Base-by-base conservation (phyloP, 345 rosid species). In the Populus euphratica region DNA sequence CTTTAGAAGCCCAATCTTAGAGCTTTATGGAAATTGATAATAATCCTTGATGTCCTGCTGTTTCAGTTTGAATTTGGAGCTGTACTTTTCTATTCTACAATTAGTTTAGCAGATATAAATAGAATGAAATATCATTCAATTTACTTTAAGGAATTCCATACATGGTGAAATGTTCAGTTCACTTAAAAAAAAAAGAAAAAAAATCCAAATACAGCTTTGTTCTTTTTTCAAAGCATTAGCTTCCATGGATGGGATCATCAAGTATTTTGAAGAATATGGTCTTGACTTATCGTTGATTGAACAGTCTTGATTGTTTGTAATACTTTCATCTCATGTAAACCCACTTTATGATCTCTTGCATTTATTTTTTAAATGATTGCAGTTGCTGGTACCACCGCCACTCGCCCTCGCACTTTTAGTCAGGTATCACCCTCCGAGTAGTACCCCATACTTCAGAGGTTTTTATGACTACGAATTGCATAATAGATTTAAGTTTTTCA, bases 341-440 rank as follows among this genome's bases (percentile, higher is more conserved):
- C 31, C 18, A 33, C 11, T 66, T 31, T 31, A 20, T 66, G 41
- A 31, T 11, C n/a, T 14, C 33, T 66, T 7, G 39, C 69, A 31
- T 66, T 66, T 33, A 33, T 66, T 36, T 18, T 31, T 66, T 66
- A 38, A 25, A 33, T 69, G 12, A 54, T 29, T 70, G 38, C 68
- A 77, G 74, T 69, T 70, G 67, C 79, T 41, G 74, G 79, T 11
- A 69, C 68, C 74, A 69, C 18, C 5, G 50, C 74, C 31, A 29
- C 79, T 1, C 73, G 74, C 21, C 79, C 79, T 29, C 54, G 69
- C 5, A 56, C 74, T 8, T 69, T 77, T 33, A 77, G 69, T 59
- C 73, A 62, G 74, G 79, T 77, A 44, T 44, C 17, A 47, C 11
- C 8, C 39, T 76, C 2, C 12, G 59, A 23, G 23, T 38, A 5